Base-by-base conservation (phyloP, 2,329 filamentous ascomycete species). In the Arthroderma sp. region DNA sequence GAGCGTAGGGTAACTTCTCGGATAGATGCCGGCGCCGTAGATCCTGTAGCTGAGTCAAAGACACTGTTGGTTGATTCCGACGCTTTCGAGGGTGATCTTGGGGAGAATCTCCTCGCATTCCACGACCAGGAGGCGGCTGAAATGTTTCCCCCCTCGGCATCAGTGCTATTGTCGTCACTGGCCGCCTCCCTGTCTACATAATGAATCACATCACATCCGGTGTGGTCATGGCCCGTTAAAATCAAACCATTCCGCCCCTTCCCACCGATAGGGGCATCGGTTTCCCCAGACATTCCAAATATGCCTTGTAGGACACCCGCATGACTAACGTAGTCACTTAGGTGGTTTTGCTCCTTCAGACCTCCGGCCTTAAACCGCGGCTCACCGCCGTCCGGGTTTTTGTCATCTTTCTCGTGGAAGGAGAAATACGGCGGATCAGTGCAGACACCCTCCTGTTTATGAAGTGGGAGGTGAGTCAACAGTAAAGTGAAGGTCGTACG, bases 181-280 rank as follows among this genome's bases (percentile, higher is more conserved):
- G 43, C 43, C 13, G 54, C 54, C 11, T 38, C 79, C 66, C 85
- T 83, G 70, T 87, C 84, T 67, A 89, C 79, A 66, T 81, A 91
- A 74, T 98, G 93, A 66, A 86, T 86, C 6, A 85, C 86, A 70
- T 97, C 90, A 68, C 93, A 98, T 5, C 93, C 93, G 63, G 87
- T 88, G 70, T 98, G 93, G 67, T 98, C 93, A 68, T 98, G 93
- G 0, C 93, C 93, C 53, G 91, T 96, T 39, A 98, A 73, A 25
- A 98, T 83, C 4, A 97, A 74, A 0, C 91, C 91, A 7, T 77
- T 79, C 15, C 88, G 78, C 1, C 89, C 88, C 55, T 74, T 73
- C 0, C 89, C 89, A 9, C 72, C 68, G 0, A 76, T 82, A 0
- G 81, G 75, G 0, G 81, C 85, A 31, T 74, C 70, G 0, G 74